These are phyloP conservation scores for Coelastrella sp. DNA, from an alignment of 139 green algal species.

Conservation along the genomic window DNA sequence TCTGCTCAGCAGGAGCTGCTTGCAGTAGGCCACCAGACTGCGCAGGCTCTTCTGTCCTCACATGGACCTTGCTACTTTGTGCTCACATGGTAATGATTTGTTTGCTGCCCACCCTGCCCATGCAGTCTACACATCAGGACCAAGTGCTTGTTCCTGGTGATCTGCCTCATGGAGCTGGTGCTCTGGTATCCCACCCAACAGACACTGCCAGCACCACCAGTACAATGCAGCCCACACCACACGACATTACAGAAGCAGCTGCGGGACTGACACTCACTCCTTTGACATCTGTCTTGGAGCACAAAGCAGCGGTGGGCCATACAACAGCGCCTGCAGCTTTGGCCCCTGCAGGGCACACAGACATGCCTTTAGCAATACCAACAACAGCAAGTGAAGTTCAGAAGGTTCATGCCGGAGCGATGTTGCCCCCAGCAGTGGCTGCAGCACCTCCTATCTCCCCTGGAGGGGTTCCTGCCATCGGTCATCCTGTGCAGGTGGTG, in stretches of 20 bases:
- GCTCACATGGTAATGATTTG: neutral
- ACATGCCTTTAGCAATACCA: neutral
- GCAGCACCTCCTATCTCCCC: too few relatives aligned
- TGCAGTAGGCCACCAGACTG: too few relatives aligned
- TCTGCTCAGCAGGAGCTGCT: too few relatives aligned
- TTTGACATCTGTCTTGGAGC: neutral
- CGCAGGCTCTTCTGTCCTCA: neutral
- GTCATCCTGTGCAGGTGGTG: too few relatives aligned
- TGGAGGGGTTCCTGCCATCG: too few relatives aligned
- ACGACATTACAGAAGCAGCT: neutral
- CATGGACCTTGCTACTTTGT: neutral
- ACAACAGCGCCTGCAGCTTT: neutral
- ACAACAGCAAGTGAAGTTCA: too few relatives aligned
- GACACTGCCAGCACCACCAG: neutral
- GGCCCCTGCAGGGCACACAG: neutral
- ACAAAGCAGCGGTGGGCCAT: neutral
- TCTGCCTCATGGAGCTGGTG: neutral
- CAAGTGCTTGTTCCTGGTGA: neutral
- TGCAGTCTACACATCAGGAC: neutral
- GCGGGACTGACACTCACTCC: neutral
- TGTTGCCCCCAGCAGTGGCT: neutral
- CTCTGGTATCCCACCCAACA: neutral
- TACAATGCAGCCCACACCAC: neutral
- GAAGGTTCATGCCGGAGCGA: neutral
- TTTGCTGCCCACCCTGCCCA: neutral